phyloP scores from a whole-genome alignment of 352 stramenopile species.

The Phytophthora sp. region DNA sequence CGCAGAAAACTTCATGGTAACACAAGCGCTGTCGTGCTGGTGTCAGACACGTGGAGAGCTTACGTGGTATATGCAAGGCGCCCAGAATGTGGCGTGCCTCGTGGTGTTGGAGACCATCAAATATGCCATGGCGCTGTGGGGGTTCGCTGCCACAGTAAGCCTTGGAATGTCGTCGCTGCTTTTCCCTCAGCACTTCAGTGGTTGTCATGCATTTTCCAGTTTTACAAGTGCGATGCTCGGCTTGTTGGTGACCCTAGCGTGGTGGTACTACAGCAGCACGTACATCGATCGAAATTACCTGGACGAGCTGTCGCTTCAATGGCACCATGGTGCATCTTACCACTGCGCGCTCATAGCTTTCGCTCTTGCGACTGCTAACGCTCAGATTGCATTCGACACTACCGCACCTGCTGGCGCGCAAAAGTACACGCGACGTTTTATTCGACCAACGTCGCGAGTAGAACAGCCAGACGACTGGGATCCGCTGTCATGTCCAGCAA shows the following conservation, averaged over 20 bases:
- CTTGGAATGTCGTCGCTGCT: slow-evolving; percentile 27
- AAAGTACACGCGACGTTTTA: slow-evolving; percentile 30
- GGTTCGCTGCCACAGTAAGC: slow-evolving; percentile 31
- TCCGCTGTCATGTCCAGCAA: slow-evolving; percentile 57
- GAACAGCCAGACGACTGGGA: slow-evolving; percentile 29
- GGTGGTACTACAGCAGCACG: slow-evolving; percentile 59
- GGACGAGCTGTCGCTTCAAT: slow-evolving; percentile 41
- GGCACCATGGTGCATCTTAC: slow-evolving; percentile 51
- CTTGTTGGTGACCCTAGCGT: slow-evolving; percentile 46
- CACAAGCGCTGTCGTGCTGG: slow-evolving; percentile 49
- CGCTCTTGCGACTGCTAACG: slow-evolving; percentile 28
- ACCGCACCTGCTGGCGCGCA: slow-evolving; percentile 12
- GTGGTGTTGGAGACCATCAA: slow-evolving; percentile 62
- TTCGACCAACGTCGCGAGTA: slow-evolving; percentile 20
- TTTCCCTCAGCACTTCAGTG: slow-evolving; percentile 4
- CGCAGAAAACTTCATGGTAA: slow-evolving; percentile 19
- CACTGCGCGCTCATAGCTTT: slow-evolving; percentile 36
- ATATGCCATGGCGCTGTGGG: slow-evolving; percentile 56
- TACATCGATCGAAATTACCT: slow-evolving; percentile 53
- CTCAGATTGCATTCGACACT: slow-evolving; percentile 33
- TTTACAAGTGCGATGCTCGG: slow-evolving; percentile 43
- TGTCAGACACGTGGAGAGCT: slow-evolving; percentile 38
- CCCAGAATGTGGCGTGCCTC: slow-evolving; percentile 60
- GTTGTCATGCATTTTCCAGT: slow-evolving; percentile 37
- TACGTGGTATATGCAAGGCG: slow-evolving; percentile 57